Percentiles rank a stretch among this genome's conserved stretches.
Conservation (phyloP, 805 yeast species). For the Debaryomyces maramus region DNA sequence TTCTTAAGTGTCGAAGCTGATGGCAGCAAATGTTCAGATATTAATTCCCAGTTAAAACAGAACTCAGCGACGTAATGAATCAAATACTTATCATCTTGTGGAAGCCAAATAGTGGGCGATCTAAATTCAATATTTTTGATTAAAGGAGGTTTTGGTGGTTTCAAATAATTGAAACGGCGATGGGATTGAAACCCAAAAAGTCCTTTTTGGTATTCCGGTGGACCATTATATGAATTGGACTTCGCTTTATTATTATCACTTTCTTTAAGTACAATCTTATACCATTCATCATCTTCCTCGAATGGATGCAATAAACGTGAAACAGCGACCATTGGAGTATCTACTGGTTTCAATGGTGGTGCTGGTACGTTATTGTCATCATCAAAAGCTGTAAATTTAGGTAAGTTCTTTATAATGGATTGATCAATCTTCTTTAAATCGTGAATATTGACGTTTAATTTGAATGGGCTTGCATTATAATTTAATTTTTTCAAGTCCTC, state of each 20-base stretch:
- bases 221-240: constrained; percentile 13
- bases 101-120: constrained; percentile 94
- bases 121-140: constrained; percentile 75
- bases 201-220: constrained; percentile 54
- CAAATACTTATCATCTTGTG: constrained; percentile 83
- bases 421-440: constrained; percentile 47
- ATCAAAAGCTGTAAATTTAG: constrained; percentile 49
- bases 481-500: constrained; percentile 20
- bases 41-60: constrained; percentile 90
- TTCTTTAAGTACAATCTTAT: constrained; percentile 53
- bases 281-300: constrained; percentile 66
- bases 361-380: constrained; percentile 16
- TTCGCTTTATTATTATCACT: constrained; percentile 10
- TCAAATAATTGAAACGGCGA: constrained; percentile 60
- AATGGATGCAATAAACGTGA: constrained; percentile 65
- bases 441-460: constrained; percentile 41
- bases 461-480: constrained; percentile 39
- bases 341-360: constrained; percentile 27
- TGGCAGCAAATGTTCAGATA: constrained; percentile 75
- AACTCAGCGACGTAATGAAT: constrained; percentile 82
- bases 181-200: constrained; percentile 52
- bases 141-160: constrained; percentile 92
- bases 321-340: constrained; percentile 49
- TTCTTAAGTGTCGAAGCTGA: constrained; percentile 57
- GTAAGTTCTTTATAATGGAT: constrained; percentile 48